Evolutionary conservation across 2,329 filamentous ascomycete species (phyloP), one percentile per base, ranked within the genome.

Genomic region (Dactylellina leptospora): DNA sequence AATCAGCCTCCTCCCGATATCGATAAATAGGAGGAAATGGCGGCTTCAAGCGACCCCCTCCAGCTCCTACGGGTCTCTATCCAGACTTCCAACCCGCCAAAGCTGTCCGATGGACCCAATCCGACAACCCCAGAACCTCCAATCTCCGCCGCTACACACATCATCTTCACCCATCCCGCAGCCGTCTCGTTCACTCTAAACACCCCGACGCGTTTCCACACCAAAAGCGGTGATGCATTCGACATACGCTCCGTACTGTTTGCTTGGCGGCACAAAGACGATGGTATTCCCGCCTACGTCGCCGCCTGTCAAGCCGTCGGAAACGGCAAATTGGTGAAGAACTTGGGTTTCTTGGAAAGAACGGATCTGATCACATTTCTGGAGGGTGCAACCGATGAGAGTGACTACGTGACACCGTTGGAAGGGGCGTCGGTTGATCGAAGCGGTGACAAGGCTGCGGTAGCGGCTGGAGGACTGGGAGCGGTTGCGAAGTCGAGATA

Each of bases 161-260:
- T 96, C 66, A 87, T 87, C 76, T 95, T 97, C 82, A 85, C 84
- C 70, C 80, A 84, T 76, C 85, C 85, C 53, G 79, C 82, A 58
- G 84, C 85, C 73, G 83, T 87, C 61, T 84, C 87, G 4, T 84
- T 96, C 68, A 83, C 89, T 0, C 85, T 96, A 75, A 87, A 86
- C 54, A 85, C 85, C 11, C 84, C 88, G 8, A 99, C 95, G 75
- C 91, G 95, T 77, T 97, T 97, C 82, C 85, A 90, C 72, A 93
- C 91, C n/a, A 85, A 86, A 68, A 86, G 86, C 76, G 84, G 86
- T 50, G 83, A 84, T 62, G 85, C 89, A 3, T 88, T 96, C 77
- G 91, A 97, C 79, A 84, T 99, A 76, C 92, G 95, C 78, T 95
- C 90, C 79, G 93, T 97, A 81, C 97, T 93, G 83, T 96, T 97